Evolutionary conservation across 805 yeast species (phyloP).

Genomic region (Monosporozyma yasuniensis): DNA sequence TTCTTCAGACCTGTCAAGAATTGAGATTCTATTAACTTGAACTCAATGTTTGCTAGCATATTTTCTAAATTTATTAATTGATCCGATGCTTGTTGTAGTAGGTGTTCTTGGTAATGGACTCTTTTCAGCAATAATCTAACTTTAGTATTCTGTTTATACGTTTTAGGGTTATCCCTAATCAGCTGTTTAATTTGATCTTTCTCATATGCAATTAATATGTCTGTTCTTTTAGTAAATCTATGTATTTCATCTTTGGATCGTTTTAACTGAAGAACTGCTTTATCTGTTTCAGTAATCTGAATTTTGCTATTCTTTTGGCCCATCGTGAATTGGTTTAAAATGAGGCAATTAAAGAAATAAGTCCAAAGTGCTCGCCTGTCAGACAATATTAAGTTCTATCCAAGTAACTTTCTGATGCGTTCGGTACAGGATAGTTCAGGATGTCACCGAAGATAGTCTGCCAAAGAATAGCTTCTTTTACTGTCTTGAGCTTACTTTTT

Average conservation of each 20-base stretch:
- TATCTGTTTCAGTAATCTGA: slow-evolving; percentile 74
- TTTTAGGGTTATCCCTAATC: slow-evolving; percentile 30
- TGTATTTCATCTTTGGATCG: slow-evolving; percentile 78
- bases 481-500: too few species aligned
- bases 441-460: too few species aligned
- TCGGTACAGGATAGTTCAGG: too few species aligned
- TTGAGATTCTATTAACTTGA: slow-evolving; percentile 80
- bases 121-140: slow-evolving; percentile 51
- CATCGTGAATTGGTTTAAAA: slow-evolving; percentile 15
- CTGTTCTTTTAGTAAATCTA: slow-evolving; percentile 52
- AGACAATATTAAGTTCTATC: too few species aligned
- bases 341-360: too few species aligned
- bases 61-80: slow-evolving; percentile 76
- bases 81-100: slow-evolving; percentile 60
- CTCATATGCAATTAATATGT: slow-evolving; percentile 52
- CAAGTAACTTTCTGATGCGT: too few species aligned
- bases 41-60: slow-evolving; percentile 73
- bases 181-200: slow-evolving; percentile 28
- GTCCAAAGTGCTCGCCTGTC: too few species aligned
- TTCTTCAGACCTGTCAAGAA: slow-evolving; percentile 70
- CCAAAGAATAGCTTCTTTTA: too few species aligned
- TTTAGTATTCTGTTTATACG: slow-evolving; percentile 53
- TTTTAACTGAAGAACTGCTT: slow-evolving; percentile 78
- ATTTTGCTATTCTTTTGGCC: slow-evolving; percentile 38
- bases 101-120: slow-evolving; percentile 71